Conservation (phyloP, 176 grass and related monocot species). For the Carex littledalei region DNA sequence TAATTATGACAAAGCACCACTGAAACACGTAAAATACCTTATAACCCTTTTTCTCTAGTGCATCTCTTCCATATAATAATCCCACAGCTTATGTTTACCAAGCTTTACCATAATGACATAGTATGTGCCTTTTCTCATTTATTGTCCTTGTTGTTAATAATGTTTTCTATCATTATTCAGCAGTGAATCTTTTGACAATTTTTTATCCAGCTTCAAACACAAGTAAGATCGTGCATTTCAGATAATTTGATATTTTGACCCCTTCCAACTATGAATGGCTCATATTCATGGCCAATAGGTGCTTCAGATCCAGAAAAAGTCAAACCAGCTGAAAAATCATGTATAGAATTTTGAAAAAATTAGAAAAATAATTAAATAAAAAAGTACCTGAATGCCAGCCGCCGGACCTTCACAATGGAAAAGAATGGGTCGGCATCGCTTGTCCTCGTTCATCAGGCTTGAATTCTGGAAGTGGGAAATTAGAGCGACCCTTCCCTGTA, state of each 20-base stretch:
- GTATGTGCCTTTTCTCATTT: neutral
- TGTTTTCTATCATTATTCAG: neutral
- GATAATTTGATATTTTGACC: neutral
- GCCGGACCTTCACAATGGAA: slow-evolving; percentile 62
- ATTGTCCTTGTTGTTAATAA: neutral
- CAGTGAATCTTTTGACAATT: neutral
- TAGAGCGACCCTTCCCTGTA: slow-evolving; percentile 74
- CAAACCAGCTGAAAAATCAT: neutral
- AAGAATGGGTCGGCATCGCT: slow-evolving; percentile 89
- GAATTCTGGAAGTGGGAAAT: slow-evolving; percentile 91
- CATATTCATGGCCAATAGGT: neutral
- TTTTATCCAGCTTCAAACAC: neutral
- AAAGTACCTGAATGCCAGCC: slow-evolving; percentile 49
- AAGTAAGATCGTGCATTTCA: neutral
- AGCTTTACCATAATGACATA: neutral
- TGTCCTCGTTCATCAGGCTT: slow-evolving; percentile 96
- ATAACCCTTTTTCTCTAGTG: neutral
- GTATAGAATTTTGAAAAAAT: neutral
- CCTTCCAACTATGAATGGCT: neutral
- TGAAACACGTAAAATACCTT: neutral
- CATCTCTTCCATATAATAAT: neutral
- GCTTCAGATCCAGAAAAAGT: neutral
- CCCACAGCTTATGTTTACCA: neutral
- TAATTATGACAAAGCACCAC: too few species aligned
- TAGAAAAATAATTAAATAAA: neutral